Percentiles rank a stretch among this genome's conserved stretches.
Evolutionary conservation across 2,329 filamentous ascomycete species (phyloP).

Genomic region (Scedosporium apiospermum): DNA sequence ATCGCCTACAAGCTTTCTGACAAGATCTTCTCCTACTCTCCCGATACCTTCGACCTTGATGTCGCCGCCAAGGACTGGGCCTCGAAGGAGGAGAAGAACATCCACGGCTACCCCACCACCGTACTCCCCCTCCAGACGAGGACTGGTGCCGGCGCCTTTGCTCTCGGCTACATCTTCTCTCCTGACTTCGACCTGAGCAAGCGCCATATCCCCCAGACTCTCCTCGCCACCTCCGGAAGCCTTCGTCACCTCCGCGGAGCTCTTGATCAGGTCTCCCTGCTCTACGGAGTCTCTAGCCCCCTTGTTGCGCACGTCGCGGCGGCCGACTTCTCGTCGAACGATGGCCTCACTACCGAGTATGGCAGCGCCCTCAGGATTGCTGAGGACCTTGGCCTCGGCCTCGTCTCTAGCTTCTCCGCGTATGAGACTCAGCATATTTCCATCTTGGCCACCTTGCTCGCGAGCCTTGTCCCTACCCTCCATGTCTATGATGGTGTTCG

Average conservation of each 20-base stretch:
- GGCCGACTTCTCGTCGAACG: slow-evolving; percentile 64
- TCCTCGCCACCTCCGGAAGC: slow-evolving; percentile 78
- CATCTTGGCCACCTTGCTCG: slow-evolving; percentile 73
- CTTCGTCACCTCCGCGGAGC: slow-evolving; percentile 71
- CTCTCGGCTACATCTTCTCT: slow-evolving; percentile 95
- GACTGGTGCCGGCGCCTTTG: slow-evolving; percentile 79
- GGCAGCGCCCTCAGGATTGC: slow-evolving; percentile 67
- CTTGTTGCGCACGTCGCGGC: slow-evolving; percentile 90
- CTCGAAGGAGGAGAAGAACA: slow-evolving; percentile 60
- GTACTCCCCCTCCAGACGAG: slow-evolving; percentile 79
- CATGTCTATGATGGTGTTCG: slow-evolving; percentile 84
- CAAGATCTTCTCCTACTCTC: slow-evolving; percentile 95
- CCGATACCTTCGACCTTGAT: slow-evolving; percentile 87
- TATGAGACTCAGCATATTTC: slow-evolving; percentile 96
- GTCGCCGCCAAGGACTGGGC: slow-evolving; percentile 73
- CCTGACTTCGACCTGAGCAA: slow-evolving; percentile 91
- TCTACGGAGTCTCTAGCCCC: slow-evolving; percentile 87
- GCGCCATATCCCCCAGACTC: slow-evolving; percentile 81
- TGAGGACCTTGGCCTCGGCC: slow-evolving; percentile 81
- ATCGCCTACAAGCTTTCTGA: slow-evolving; percentile 91
- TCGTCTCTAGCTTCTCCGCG: slow-evolving; percentile 76
- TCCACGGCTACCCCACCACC: slow-evolving; percentile 68
- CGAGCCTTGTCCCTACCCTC: slow-evolving; percentile 69
- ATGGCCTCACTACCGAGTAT: slow-evolving; percentile 81
- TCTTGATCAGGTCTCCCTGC: slow-evolving; percentile 81